Percentiles rank a stretch among this genome's conserved stretches.
These are phyloP conservation scores for Sporothrix schenckii DNA, from an alignment of 2,329 filamentous ascomycete species.

Conservation along the genomic window DNA sequence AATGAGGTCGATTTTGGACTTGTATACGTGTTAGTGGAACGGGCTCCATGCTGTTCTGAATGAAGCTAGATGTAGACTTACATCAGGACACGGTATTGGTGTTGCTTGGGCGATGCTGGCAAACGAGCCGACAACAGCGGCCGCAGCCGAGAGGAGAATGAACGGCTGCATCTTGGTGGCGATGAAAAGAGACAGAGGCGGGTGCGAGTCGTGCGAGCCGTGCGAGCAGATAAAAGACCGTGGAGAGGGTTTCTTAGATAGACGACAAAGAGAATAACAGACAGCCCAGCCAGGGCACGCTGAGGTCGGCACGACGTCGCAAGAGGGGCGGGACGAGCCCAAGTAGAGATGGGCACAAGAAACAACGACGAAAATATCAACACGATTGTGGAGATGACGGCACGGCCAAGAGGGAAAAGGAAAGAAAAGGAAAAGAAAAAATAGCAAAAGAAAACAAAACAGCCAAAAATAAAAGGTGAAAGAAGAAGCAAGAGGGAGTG, in stretches of 20 bases:
- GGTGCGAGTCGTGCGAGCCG: too few relatives aligned
- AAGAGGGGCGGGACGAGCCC: conserved; percentile 21
- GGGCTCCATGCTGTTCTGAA: not conserved
- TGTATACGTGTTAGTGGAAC: conserved; percentile 2
- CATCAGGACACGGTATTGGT: conserved; percentile 48
- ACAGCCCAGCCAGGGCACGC: not conserved
- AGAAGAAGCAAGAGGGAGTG: not conserved
- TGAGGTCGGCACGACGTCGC: not conserved
- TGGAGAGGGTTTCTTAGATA: not conserved
- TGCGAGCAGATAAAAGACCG: not conserved
- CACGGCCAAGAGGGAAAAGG: not conserved
- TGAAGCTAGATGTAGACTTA: conserved; percentile 36
- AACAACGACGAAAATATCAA: not conserved
- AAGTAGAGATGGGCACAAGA: conserved; percentile 5
- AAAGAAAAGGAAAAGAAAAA: not conserved
- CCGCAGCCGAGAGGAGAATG: conserved; percentile 37
- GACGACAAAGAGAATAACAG: not conserved
- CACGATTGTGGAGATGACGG: conserved; percentile 15
- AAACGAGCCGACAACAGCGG: conserved; percentile 38
- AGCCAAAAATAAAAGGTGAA: not conserved
- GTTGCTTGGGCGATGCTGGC: conserved; percentile 40
- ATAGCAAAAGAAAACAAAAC: not conserved
- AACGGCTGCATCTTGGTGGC: conserved; percentile 38
- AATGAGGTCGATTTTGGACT: conserved; percentile 50
- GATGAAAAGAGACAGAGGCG: not conserved